phyloP scores from a whole-genome alignment of 257 asterid genomes.

The Galeopsis tetrahit region DNA sequence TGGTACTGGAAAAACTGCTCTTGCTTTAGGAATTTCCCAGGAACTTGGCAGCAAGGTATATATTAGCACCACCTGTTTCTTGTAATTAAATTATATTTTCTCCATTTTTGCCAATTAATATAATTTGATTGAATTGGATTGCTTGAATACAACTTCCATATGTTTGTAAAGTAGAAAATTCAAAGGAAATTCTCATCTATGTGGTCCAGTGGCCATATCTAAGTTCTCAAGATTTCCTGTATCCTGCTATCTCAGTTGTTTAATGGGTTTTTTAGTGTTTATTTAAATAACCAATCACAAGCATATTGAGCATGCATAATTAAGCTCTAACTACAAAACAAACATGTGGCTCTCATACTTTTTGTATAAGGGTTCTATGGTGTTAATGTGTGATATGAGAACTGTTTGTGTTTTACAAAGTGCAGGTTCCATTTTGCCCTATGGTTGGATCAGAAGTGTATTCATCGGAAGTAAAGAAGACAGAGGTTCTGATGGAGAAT shows the following conservation, averaged over 20 bases:
- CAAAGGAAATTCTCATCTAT: constrained; percentile 3
- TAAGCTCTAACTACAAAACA: background rate
- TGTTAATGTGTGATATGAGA: constrained; percentile 17
- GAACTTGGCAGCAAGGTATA: constrained; percentile 98
- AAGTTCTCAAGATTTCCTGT: background rate
- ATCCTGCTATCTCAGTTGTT: background rate
- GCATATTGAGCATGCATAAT: background rate
- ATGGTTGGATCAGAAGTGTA: constrained; percentile 99
- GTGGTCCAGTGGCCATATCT: background rate
- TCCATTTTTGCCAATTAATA: background rate
- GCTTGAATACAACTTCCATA: background rate
- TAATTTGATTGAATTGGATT: background rate
- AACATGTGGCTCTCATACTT: background rate
- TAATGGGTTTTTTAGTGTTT: background rate
- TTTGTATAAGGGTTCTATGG: constrained; percentile 4
- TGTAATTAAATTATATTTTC: background rate
- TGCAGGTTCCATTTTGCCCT: constrained; percentile 96
- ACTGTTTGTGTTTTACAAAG: constrained; percentile 24
- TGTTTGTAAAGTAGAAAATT: background rate
- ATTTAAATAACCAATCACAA: background rate
- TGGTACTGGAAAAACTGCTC: constrained; percentile 98
- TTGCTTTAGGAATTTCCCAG: constrained; percentile 90
- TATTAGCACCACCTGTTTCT: background rate
- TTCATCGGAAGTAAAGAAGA: constrained; percentile 96
- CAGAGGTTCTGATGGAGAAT: constrained; percentile 94